These are phyloP conservation scores for Hymenotorrendiella dingleyae DNA, from an alignment of 2,329 filamentous ascomycete genomes.

Conservation along the genomic window DNA sequence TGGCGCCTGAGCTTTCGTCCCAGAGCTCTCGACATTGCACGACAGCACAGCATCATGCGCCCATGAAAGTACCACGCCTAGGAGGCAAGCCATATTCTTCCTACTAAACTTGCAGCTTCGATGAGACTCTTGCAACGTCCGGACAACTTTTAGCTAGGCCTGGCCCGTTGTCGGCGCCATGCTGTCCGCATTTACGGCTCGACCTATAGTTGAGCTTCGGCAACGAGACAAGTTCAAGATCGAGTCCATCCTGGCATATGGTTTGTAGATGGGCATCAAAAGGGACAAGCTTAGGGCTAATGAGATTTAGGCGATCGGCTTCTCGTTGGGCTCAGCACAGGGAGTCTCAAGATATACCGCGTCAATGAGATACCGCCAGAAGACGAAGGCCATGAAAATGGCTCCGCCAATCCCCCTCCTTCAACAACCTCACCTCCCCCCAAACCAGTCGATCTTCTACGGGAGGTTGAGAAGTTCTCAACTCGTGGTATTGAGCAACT, in stretches of 20 bases:
- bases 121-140: slow-evolving; percentile 17
- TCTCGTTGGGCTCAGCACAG: slow-evolving; percentile 86
- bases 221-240: slow-evolving; percentile 94
- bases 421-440: slow-evolving; percentile 26
- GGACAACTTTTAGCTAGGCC: slow-evolving; percentile 14
- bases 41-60: slow-evolving; percentile 11
- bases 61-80: slow-evolving; percentile 6
- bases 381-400: slow-evolving; percentile 36
- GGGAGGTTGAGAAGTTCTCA: slow-evolving; percentile 93
- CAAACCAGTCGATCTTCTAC: slow-evolving; percentile 73
- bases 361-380: slow-evolving; percentile 64
- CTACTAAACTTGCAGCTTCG: slow-evolving; percentile 8
- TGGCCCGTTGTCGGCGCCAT: slow-evolving; percentile 49
- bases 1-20: background rate
- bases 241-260: slow-evolving; percentile 89
- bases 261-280: slow-evolving; percentile 38
- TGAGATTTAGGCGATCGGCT: slow-evolving; percentile 67
- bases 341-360: slow-evolving; percentile 82
- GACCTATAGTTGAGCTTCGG: slow-evolving; percentile 94
- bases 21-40: background rate
- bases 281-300: slow-evolving; percentile 10
- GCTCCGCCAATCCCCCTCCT: slow-evolving; percentile 28
- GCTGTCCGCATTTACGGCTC: slow-evolving; percentile 96
- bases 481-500: slow-evolving; percentile 86
- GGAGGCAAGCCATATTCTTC: slow-evolving; percentile 1